A percentile compares a stretch with the other conserved stretches of the same genome.
Conservation (phyloP, 2,329 filamentous ascomycete genomes). For the Aureobasidium namibiae region DNA sequence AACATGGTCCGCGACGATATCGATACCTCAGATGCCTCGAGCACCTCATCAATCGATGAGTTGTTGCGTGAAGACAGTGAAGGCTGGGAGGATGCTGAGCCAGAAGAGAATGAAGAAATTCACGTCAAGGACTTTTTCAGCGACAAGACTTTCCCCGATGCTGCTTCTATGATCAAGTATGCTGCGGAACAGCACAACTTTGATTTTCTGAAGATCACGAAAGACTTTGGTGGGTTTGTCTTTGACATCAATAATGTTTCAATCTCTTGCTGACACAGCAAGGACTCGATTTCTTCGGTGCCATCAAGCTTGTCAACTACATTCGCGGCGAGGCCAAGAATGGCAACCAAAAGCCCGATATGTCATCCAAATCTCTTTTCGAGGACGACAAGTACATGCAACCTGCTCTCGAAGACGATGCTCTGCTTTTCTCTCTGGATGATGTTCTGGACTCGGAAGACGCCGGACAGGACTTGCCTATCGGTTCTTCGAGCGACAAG, state of each 20-base stretch:
- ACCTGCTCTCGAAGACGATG: slow-evolving; percentile 81
- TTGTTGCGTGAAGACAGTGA: slow-evolving; percentile 24
- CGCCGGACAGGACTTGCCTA: neutral
- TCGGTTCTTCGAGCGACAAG: slow-evolving; percentile 12
- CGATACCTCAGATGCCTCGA: slow-evolving; percentile 16
- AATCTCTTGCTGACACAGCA: neutral
- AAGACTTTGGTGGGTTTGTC: slow-evolving; percentile 27
- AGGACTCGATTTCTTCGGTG: slow-evolving; percentile 38
- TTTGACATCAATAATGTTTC: neutral
- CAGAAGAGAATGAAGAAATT: slow-evolving; percentile 28
- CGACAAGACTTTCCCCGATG: slow-evolving; percentile 26
- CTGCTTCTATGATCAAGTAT: slow-evolving; percentile 30
- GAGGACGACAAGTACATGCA: slow-evolving; percentile 74
- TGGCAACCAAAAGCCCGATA: slow-evolving; percentile 38
- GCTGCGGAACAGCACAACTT: slow-evolving; percentile 31
- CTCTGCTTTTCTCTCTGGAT: slow-evolving; percentile 77
- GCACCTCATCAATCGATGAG: slow-evolving; percentile 16
- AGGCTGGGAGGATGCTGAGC: slow-evolving; percentile 39
- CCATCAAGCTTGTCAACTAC: slow-evolving; percentile 42
- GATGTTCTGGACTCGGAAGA: slow-evolving; percentile 38
- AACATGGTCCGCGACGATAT: slow-evolving; percentile 12
- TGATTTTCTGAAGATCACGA: slow-evolving; percentile 30
- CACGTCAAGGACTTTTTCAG: slow-evolving; percentile 34
- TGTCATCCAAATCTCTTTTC: slow-evolving; percentile 56
- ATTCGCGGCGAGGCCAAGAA: slow-evolving; percentile 34